Conservation (phyloP, 768 basidiomycete genomes). For the Hypholoma sublateritium region DNA sequence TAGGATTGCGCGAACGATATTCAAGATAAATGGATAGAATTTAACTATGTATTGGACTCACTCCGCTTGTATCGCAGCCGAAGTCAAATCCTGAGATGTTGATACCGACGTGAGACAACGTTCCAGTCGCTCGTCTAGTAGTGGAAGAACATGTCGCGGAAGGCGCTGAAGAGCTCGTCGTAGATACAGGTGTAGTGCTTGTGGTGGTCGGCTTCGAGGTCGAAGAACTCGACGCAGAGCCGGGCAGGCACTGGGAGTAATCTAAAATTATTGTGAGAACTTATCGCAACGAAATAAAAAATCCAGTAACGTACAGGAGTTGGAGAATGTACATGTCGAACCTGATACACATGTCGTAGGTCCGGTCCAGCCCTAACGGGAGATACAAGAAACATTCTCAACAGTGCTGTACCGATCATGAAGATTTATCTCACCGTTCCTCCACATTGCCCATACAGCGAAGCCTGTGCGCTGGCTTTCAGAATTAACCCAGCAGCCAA, state of each 20-base stretch:
- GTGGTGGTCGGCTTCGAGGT: not conserved
- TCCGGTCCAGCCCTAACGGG: not conserved
- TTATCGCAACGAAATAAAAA: not conserved
- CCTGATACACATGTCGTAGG: not conserved
- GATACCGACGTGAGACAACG: not conserved
- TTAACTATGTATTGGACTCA: not conserved
- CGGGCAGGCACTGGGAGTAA: constrained; percentile 1
- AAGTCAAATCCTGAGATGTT: constrained; percentile 4
- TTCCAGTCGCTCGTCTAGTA: not conserved
- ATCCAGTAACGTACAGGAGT: not conserved
- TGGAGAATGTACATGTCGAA: not conserved
- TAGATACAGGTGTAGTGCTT: not conserved
- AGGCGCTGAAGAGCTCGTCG: not conserved
- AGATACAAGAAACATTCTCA: no score
- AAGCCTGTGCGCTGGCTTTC: not conserved
- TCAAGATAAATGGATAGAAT: not conserved
- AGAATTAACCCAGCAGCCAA: not conserved
- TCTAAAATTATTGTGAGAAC: not conserved
- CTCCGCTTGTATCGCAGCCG: not conserved
- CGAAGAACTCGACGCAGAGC: not conserved
- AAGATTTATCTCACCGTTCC: not conserved
- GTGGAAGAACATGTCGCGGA: not conserved
- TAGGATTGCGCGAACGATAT: not conserved
- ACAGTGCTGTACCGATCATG: not conserved
- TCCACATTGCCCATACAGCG: not conserved